Percentiles rank a stretch among this genome's conserved stretches.
Evolutionary conservation across 108 stramenopile genomes (phyloP).

Genomic region (Nitzschia sp.): DNA sequence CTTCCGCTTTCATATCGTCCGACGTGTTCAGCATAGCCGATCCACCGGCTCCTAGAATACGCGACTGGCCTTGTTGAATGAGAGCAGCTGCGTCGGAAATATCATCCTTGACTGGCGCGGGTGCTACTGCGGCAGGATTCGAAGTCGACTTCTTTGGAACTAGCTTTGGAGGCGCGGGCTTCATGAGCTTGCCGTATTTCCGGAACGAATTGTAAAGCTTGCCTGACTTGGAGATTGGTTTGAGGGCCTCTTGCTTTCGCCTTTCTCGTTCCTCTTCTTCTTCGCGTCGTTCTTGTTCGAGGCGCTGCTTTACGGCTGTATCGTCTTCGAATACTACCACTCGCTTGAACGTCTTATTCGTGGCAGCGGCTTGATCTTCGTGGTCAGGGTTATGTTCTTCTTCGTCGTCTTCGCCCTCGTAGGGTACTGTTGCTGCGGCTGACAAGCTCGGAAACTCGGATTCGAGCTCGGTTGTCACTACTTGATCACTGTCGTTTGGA

Average conservation of each 20-base stretch:
- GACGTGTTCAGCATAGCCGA: slow-evolving; percentile 23
- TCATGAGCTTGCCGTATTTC: slow-evolving; percentile 56
- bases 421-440: slow-evolving; percentile 66
- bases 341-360: no score
- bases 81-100: neutral
- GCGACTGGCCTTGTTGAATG: slow-evolving; percentile 41
- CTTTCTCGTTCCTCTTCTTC: slow-evolving; percentile 31
- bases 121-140: neutral
- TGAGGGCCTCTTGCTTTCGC: slow-evolving; percentile 37
- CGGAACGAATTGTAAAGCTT: slow-evolving; percentile 78
- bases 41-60: slow-evolving; percentile 44
- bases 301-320: slow-evolving; percentile 21
- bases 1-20: slow-evolving; percentile 57
- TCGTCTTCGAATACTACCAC: neutral
- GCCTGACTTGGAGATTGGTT: slow-evolving; percentile 55
- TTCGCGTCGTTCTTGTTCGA: slow-evolving; percentile 34
- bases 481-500: neutral
- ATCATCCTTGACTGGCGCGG: neutral
- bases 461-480: slow-evolving; percentile 23
- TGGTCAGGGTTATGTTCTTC: slow-evolving; percentile 10
- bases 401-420: slow-evolving; percentile 70
- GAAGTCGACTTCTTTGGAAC: slow-evolving; percentile 16
- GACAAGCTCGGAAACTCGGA: slow-evolving; percentile 77
- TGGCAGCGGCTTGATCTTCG: neutral
- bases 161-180: slow-evolving; percentile 26